Evolutionary conservation across 352 stramenopile genomes (phyloP).

Genomic region (Pilasporangium apinafurcum): DNA sequence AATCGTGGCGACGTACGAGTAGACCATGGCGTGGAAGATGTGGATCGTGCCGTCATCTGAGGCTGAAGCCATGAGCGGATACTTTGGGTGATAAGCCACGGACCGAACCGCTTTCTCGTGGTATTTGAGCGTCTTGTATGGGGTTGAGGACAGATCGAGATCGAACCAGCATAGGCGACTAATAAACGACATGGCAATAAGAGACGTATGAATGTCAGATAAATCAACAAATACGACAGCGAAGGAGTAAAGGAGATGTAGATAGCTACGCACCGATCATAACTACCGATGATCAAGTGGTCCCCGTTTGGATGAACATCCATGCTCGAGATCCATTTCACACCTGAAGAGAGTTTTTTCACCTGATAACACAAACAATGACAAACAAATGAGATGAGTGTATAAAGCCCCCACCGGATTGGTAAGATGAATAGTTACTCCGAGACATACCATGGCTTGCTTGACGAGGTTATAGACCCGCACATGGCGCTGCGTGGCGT

Average conservation of each 20-base stretch:
- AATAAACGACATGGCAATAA: background rate
- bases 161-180: conserved; percentile 98
- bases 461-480: conserved; percentile 99
- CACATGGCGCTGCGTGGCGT: conserved; percentile 98
- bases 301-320: conserved; percentile 98
- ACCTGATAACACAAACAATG: too few relatives aligned
- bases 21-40: conserved; percentile 99
- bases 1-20: conserved; percentile 83
- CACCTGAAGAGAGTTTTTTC: conserved; percentile 96
- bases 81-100: conserved; percentile 93
- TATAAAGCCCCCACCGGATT: too few relatives aligned
- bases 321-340: conserved; percentile 99
- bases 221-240: background rate
- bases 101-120: conserved; percentile 95
- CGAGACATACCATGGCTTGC: conserved; percentile 81
- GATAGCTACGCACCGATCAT: conserved; percentile 82
- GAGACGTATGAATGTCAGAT: conserved; percentile 1
- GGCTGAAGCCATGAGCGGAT: conserved; percentile 98
- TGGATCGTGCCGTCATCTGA: conserved; percentile 98
- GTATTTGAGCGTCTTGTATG: conserved; percentile 99
- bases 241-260: too few relatives aligned
- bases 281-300: conserved; percentile 97
- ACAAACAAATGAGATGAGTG: too few relatives aligned
- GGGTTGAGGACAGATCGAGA: conserved; percentile 95
- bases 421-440: too few relatives aligned